phyloP scores from a whole-genome alignment of 441 rosid genomes.

The Adansonia grandidieri region DNA sequence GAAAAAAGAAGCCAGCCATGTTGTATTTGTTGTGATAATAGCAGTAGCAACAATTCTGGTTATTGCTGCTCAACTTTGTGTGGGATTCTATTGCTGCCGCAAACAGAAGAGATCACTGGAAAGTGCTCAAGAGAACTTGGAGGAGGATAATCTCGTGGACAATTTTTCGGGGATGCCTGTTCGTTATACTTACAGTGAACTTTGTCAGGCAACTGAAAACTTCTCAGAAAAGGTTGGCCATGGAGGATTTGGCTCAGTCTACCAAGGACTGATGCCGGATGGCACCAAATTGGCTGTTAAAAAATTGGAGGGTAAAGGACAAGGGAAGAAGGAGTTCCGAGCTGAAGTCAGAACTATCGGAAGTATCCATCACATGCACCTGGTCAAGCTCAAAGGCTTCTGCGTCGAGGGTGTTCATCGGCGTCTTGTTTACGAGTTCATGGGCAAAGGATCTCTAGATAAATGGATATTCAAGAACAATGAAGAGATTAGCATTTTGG shows the following conservation, averaged over 20 bases:
- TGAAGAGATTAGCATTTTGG: conserved; percentile 29
- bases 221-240: conserved; percentile 43
- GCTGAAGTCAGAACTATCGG: conserved; percentile 48
- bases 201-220: conserved; percentile 34
- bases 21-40: conserved; percentile 20
- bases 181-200: conserved; percentile 39
- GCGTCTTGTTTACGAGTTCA: conserved; percentile 48
- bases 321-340: conserved; percentile 46
- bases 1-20: neutral
- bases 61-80: conserved; percentile 32
- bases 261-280: conserved; percentile 39
- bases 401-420: conserved; percentile 41
- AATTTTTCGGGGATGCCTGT: conserved; percentile 35
- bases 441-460: conserved; percentile 48
- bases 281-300: conserved; percentile 47
- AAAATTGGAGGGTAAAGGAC: conserved; percentile 45
- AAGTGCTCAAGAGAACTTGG: conserved; percentile 24
- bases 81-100: conserved; percentile 34
- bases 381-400: conserved; percentile 49
- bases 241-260: conserved; percentile 57
- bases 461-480: conserved; percentile 46
- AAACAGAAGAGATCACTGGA: conserved; percentile 26
- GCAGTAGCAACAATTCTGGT: conserved; percentile 27
- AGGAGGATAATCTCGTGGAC: conserved; percentile 38
- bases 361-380: conserved; percentile 44